Percentiles rank a stretch among this genome's conserved stretches.
phyloP scores from a whole-genome alignment of 495 filamentous ascomycete species.

The Penicillium salamii region DNA sequence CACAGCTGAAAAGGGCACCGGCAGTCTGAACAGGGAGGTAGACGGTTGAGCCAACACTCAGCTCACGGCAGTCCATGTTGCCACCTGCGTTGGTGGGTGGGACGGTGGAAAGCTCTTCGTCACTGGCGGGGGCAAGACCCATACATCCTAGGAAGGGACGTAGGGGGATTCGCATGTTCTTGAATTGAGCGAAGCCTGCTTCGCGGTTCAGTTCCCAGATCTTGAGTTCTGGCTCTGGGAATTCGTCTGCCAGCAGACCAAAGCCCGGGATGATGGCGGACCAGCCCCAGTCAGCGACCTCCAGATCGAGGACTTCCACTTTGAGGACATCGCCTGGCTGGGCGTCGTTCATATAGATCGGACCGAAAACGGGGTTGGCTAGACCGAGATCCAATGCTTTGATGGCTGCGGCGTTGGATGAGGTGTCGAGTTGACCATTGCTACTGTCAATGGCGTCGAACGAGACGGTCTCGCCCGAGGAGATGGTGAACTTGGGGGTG shows the following conservation, averaged over 20 bases:
- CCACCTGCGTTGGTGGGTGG: constrained; percentile 50
- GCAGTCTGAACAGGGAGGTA: constrained; percentile 47
- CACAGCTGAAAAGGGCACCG: constrained; percentile 52
- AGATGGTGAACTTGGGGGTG: constrained; percentile 42
- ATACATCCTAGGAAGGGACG: constrained; percentile 51
- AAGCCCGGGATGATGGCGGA: constrained; percentile 50
- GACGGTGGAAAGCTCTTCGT: constrained; percentile 46
- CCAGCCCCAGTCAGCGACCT: constrained; percentile 49
- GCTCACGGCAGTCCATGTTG: constrained; percentile 50
- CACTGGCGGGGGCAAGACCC: constrained; percentile 44
- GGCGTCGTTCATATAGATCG: constrained; percentile 43
- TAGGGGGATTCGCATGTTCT: constrained; percentile 43
- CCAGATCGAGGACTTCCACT: constrained; percentile 43
- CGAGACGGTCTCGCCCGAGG: constrained; percentile 40
- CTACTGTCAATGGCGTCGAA: constrained; percentile 52
- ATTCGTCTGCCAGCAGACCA: constrained; percentile 48
- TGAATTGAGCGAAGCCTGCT: constrained; percentile 40
- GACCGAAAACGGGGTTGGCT: constrained; percentile 49
- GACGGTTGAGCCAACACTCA: constrained; percentile 41
- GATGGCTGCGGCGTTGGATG: constrained; percentile 39
- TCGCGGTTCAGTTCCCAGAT: constrained; percentile 47
- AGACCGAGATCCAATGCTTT: constrained; percentile 38
- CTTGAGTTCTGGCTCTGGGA: constrained; percentile 38
- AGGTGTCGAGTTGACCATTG: constrained; percentile 44
- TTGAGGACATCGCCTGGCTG: constrained; percentile 50